Evolutionary conservation across 306 rosid species (phyloP).

Genomic region (Inga laurina): DNA sequence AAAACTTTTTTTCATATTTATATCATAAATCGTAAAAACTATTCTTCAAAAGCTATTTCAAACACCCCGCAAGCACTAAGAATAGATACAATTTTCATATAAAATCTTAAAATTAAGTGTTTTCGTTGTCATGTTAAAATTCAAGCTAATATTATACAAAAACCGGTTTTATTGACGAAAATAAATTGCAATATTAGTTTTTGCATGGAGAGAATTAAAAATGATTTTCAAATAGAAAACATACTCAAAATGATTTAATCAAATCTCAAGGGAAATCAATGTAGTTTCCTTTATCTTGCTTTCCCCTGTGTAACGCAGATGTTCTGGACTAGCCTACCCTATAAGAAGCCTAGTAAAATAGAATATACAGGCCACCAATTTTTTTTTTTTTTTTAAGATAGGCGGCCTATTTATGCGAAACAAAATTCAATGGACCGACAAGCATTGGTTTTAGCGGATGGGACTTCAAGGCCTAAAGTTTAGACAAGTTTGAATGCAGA

Average conservation of each 20-base stretch:
- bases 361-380: not conserved
- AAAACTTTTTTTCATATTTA: too few relatives aligned
- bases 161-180: not conserved
- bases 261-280: not conserved
- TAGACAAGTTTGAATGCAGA: too few relatives aligned
- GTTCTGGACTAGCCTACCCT: not conserved
- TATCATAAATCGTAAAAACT: too few relatives aligned
- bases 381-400: too few relatives aligned
- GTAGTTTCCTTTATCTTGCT: not conserved
- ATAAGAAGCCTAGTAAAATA: not conserved
- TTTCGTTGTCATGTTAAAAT: not conserved
- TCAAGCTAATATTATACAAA: not conserved
- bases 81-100: not conserved
- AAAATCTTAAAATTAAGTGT: not conserved
- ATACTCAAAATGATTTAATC: not conserved
- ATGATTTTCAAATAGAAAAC: too few relatives aligned
- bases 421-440: not conserved
- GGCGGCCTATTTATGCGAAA: not conserved
- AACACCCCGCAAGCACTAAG: too few relatives aligned
- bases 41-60: too few relatives aligned
- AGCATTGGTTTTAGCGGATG: too few relatives aligned
- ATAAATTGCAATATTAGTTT: too few relatives aligned
- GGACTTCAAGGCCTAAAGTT: too few relatives aligned
- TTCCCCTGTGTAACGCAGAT: conserved; percentile 15
- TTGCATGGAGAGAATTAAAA: too few relatives aligned